Conservation (phyloP, 306 rosid species). For the Calophaca sinica region DNA sequence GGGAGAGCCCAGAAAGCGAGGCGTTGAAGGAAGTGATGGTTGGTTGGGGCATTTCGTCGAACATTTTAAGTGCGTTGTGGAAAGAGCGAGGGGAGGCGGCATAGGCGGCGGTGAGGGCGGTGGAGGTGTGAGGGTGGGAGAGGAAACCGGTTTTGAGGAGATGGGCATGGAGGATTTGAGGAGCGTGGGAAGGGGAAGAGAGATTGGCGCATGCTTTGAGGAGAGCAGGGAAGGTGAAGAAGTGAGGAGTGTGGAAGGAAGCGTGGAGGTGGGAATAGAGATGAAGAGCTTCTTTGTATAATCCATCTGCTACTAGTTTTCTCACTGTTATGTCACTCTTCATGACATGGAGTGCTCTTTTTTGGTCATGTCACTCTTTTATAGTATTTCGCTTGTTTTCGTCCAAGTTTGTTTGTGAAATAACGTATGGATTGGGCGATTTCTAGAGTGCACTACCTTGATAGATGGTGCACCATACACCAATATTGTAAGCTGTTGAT, state of each 20-base stretch:
- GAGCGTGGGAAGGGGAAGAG: slow-evolving; percentile 23
- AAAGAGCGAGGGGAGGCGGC: slow-evolving; percentile 33
- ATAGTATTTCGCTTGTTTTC: background rate
- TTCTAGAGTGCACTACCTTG: too few relatives aligned
- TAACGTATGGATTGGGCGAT: too few relatives aligned
- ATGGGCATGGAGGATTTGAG: slow-evolving; percentile 66
- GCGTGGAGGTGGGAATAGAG: slow-evolving; percentile 53
- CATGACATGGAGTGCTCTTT: slow-evolving; percentile 57
- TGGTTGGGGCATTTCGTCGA: slow-evolving; percentile 71
- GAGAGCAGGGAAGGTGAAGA: slow-evolving; percentile 71
- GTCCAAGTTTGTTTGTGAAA: too few relatives aligned
- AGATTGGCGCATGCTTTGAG: slow-evolving; percentile 78
- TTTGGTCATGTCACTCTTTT: background rate
- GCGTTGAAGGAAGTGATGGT: slow-evolving; percentile 64
- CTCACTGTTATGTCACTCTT: slow-evolving; percentile 45
- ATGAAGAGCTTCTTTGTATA: slow-evolving; percentile 63
- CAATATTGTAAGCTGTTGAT: too few relatives aligned
- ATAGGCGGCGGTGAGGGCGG: slow-evolving; percentile 60
- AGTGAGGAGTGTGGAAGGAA: slow-evolving; percentile 46
- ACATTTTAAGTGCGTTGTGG: slow-evolving; percentile 58
- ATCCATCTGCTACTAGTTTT: slow-evolving; percentile 64
- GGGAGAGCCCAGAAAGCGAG: slow-evolving; percentile 56
- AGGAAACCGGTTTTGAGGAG: slow-evolving; percentile 66
- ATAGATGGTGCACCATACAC: too few relatives aligned
- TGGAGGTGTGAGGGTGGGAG: slow-evolving; percentile 59